These are phyloP conservation scores for Inga oerstediana DNA, from an alignment of 306 rosid genomes.

Conservation along the genomic window DNA sequence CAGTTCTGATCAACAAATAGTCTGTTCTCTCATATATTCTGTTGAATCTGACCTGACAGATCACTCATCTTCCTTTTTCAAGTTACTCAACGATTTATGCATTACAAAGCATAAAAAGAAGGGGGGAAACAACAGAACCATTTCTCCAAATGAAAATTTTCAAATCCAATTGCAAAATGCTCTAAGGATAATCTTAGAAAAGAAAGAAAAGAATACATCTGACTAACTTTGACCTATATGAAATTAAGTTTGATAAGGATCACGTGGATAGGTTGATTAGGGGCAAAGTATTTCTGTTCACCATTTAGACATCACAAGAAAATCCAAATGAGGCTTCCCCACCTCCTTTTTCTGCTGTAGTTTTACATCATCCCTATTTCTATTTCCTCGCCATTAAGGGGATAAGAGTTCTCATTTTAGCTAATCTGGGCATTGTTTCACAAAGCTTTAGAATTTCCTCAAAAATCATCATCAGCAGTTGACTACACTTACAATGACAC, in stretches of 20 bases:
- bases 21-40: constrained; percentile 6
- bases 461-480: constrained; percentile 22
- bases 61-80: not conserved
- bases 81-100: not conserved
- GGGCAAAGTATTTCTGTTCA: not conserved
- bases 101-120: not conserved
- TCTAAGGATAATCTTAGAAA: not conserved
- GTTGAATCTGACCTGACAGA: not conserved
- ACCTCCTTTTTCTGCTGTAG: not conserved
- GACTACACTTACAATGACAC: constrained; percentile 67
- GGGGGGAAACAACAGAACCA: not conserved
- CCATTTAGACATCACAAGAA: constrained; percentile 5
- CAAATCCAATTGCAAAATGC: not conserved
- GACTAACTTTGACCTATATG: not conserved
- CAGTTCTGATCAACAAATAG: constrained; percentile 9
- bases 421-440: not conserved
- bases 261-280: not conserved
- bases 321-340: not conserved
- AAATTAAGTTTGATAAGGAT: not conserved
- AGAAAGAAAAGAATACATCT: not conserved
- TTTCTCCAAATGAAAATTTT: not conserved
- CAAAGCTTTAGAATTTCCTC: not conserved
- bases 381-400: constrained; percentile 8
- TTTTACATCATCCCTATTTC: constrained; percentile 2
- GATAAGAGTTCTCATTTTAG: constrained; percentile 1